Conservation (phyloP, 1,139 yeast genomes). For the Spathaspora sp. region DNA sequence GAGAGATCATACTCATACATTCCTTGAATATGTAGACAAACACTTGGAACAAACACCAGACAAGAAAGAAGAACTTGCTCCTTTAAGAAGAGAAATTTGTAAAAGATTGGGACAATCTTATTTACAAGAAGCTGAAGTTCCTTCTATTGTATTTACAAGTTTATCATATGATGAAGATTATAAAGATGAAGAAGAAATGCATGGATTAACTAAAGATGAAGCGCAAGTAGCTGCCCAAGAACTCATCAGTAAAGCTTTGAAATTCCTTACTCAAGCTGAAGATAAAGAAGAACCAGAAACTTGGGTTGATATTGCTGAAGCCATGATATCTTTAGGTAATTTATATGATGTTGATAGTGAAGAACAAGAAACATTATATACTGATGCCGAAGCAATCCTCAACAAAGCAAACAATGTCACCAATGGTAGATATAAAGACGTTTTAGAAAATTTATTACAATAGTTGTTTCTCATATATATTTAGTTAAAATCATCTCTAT, state of each 20-base stretch:
- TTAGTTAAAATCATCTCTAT: constrained; percentile 2
- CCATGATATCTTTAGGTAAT: constrained; percentile 76
- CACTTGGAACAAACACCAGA: constrained; percentile 12
- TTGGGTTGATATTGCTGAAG: constrained; percentile 85
- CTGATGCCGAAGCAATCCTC: constrained; percentile 63
- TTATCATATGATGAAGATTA: constrained; percentile 58
- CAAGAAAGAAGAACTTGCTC: constrained; percentile 13
- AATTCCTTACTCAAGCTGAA: constrained; percentile 56
- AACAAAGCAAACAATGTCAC: constrained; percentile 72
- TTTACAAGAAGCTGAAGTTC: constrained; percentile 62
- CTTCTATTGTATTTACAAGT: constrained; percentile 54
- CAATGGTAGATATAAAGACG: constrained; percentile 67
- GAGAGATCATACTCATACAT: constrained; percentile 50
- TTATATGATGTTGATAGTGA: constrained; percentile 60
- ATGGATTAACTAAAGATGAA: constrained; percentile 38
- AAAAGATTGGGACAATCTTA: constrained; percentile 60
- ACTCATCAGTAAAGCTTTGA: constrained; percentile 55
- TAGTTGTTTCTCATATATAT: constrained; percentile 6
- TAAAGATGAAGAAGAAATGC: constrained; percentile 36
- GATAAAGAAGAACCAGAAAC: constrained; percentile 74
- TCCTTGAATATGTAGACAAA: constrained; percentile 37
- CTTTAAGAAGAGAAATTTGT: constrained; percentile 38
- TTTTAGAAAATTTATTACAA: constrained; percentile 45
- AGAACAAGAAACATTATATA: constrained; percentile 64
- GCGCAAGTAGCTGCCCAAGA: constrained; percentile 53